These are phyloP conservation scores for Epichloe sylvatica DNA, from an alignment of 2,329 filamentous ascomycete species.

Conservation along the genomic window DNA sequence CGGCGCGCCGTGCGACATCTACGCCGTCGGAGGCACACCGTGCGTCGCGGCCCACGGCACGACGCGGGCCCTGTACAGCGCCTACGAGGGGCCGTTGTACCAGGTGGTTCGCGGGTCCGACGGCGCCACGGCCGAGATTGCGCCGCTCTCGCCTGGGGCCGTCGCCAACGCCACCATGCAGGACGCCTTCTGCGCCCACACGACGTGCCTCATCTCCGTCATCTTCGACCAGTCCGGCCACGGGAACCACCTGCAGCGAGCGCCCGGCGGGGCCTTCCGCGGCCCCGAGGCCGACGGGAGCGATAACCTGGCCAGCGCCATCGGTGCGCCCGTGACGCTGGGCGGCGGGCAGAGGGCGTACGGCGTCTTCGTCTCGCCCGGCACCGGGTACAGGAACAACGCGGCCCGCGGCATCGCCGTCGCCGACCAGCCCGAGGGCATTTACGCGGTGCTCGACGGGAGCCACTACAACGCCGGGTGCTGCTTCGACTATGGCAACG, in stretches of 20 bases:
- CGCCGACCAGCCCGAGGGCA: constrained; percentile 41
- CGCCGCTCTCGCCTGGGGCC: constrained; percentile 27
- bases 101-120: constrained; percentile 44
- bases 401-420: constrained; percentile 35
- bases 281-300: constrained; percentile 43
- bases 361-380: constrained; percentile 47
- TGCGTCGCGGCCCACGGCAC: constrained; percentile 52
- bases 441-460: constrained; percentile 47
- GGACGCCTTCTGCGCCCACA: constrained; percentile 45
- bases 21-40: constrained; percentile 42
- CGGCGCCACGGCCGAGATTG: constrained; percentile 6
- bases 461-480: constrained; percentile 44
- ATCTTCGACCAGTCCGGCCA: constrained; percentile 54
- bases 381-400: constrained; percentile 50
- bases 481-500: constrained; percentile 46
- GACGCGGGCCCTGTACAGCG: constrained; percentile 46
- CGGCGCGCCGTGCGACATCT: constrained; percentile 43
- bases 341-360: constrained; percentile 49
- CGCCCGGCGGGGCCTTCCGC: constrained; percentile 37
- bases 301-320: constrained; percentile 46
- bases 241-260: constrained; percentile 49
- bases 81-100: constrained; percentile 41
- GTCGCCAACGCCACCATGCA: constrained; percentile 48
- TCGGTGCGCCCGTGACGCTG: constrained; percentile 45
- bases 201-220: constrained; percentile 48